Conservation (phyloP, 805 yeast species). For the Torulaspora indica region DNA sequence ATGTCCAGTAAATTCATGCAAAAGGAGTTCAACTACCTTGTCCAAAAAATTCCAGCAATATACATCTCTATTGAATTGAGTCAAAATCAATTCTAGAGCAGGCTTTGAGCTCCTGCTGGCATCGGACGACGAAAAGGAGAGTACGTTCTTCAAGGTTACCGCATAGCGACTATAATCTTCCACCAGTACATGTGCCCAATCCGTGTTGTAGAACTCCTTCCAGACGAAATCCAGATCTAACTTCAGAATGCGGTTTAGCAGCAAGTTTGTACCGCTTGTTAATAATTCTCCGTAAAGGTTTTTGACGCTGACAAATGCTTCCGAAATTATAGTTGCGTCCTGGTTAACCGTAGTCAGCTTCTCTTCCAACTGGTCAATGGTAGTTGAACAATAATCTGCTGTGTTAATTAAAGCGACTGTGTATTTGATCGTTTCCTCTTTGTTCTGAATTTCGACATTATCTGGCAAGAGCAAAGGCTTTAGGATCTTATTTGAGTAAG, state of each 20-base stretch:
- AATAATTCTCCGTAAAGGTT: slow-evolving; percentile 55
- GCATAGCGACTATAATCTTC: slow-evolving; percentile 71
- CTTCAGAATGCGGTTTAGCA: slow-evolving; percentile 53
- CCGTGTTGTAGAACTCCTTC: slow-evolving; percentile 75
- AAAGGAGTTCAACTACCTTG: slow-evolving; percentile 61
- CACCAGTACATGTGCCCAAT: slow-evolving; percentile 67
- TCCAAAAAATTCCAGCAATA: slow-evolving; percentile 73
- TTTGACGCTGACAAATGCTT: slow-evolving; percentile 51
- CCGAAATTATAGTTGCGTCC: slow-evolving; percentile 40
- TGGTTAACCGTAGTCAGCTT: slow-evolving; percentile 44
- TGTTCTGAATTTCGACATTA: slow-evolving; percentile 39
- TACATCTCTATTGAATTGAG: slow-evolving; percentile 60
- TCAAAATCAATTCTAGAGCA: slow-evolving; percentile 41
- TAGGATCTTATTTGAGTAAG: slow-evolving; percentile 51
- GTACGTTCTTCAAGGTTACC: slow-evolving; percentile 47
- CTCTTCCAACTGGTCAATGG: slow-evolving; percentile 72
- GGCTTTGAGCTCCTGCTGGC: slow-evolving; percentile 28
- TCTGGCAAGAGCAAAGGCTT: slow-evolving; percentile 45
- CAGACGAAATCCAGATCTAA: slow-evolving; percentile 63
- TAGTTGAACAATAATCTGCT: slow-evolving; percentile 80
- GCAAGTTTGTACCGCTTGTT: slow-evolving; percentile 49
- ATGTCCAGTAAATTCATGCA: slow-evolving; percentile 51
- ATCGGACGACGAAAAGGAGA: slow-evolving; percentile 25
- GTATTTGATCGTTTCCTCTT: slow-evolving; percentile 57
- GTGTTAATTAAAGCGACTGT: slow-evolving; percentile 76